Base-by-base conservation (phyloP, 164 flowering plant genomes). In the Tetrastigma voinierianum region DNA sequence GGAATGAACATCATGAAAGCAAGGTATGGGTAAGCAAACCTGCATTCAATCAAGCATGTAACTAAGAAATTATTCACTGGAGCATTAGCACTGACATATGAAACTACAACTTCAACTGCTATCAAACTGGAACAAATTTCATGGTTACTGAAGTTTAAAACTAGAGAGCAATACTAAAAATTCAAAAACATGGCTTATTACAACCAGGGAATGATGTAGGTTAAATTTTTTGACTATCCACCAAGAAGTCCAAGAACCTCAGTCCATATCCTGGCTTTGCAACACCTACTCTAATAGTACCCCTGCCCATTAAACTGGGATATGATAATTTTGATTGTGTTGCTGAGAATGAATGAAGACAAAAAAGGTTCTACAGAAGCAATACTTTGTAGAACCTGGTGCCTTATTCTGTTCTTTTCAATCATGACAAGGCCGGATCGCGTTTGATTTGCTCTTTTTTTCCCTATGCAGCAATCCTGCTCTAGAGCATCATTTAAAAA, bases 1-100 rank as follows among this genome's bases (percentile, higher is more conserved):
- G 99, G 99, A 49, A 89, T 67, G 66, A 89, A 95, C 96, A 90
- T 92, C 77, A 90, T 57, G 66, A 82, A 95, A 64, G 99, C 98
- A 87, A 92, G 79, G 70, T 72, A 85, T 56, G 97, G 96, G 75
- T 79, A 83, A 62, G 87, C 82, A 82, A 90, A 95, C 99, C 99
- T 95, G 86, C 78, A 86, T 66, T 52, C 13, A 32, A 47, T 18
- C 21, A 57, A 77, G 54, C 46, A 53, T 68, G 64, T 51, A 57
- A 51, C 51, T 15, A 59, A 53, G 48, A 45, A 25, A 57, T 52
- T 9, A 51, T 64, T 48, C 14, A 20, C 7, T 24, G 10, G 48
- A 20, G 44, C 40, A 62, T 40, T 15, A 19, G 47, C 13, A 10
- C 20, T 43, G 47, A 20, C 13, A 19, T 15, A 32, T 32, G 3